Evolutionary conservation across 176 grass and related monocot species (phyloP).

Genomic region (Pontederia paniculata): DNA sequence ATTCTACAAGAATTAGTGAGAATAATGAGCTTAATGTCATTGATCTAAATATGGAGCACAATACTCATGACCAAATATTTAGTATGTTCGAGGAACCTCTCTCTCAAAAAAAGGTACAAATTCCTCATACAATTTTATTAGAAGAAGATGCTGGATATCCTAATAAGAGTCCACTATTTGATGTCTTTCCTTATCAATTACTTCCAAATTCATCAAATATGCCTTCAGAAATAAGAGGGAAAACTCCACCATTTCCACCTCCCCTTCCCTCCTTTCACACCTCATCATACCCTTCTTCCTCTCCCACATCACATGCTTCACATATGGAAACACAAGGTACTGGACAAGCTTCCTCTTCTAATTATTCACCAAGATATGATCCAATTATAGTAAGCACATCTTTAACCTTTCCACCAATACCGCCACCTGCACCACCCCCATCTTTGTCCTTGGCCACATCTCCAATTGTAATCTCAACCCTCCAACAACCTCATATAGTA

Average conservation of each 20-base stretch:
- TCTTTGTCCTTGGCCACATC: not conserved
- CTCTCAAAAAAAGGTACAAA: conserved; percentile 3
- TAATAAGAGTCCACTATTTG: no score
- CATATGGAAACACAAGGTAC: not conserved
- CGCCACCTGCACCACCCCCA: conserved; percentile 1
- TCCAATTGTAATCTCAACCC: no score
- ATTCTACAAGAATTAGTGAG: not conserved
- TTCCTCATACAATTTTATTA: conserved; percentile 5
- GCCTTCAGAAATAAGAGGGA: conserved; percentile 16
- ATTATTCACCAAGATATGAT: not conserved
- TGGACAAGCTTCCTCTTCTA: conserved; percentile 3
- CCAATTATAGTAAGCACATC: not conserved
- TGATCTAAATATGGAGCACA: not conserved
- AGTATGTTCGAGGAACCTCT: conserved; percentile 16
- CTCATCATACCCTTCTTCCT: conserved; percentile 28
- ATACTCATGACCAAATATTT: conserved; percentile 9
- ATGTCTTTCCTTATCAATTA: no score
- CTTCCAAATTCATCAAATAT: not conserved
- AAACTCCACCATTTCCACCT: conserved; percentile 27
- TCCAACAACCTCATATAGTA: no score
- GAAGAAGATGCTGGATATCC: conserved; percentile 14
- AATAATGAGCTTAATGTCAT: not conserved
- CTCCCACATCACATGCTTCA: conserved; percentile 11
- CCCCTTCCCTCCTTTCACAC: conserved; percentile 20
- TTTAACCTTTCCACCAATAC: not conserved